Base-by-base conservation (phyloP, 2,329 filamentous ascomycete genomes). In the Claviceps capensis region DNA sequence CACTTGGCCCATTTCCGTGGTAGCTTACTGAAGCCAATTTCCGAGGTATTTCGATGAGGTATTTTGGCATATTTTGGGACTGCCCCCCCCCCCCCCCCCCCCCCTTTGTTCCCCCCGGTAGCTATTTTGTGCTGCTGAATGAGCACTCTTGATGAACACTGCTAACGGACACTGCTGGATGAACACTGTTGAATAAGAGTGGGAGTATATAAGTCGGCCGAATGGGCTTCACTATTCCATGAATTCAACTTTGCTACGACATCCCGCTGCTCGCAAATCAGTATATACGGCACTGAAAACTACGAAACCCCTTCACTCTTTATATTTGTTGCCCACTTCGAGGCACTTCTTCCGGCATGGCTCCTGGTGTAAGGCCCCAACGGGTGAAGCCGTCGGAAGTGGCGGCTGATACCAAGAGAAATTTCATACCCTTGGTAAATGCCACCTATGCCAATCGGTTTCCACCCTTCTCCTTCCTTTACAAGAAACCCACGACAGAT, bases 391-490 rank as follows among this genome's bases (percentile, higher is more conserved):
- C 67, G 36, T 67, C 82, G 42, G 83, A 88, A 57, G 79, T 88
- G 51, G 85, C 85, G 51, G 77, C 80, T 26, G 83, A 87, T 63
- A 84, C 83, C n/a, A 86, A 86, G 66, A 77, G 74, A 59, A 75
- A 76, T 53, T 85, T 82, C 62, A 82, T 87, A 57, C 83, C 84
- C 16, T 70, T 77, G 56, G 79, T 87, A 59, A 76, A 73, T 60
- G 70, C 73, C 38, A 71, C 77, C 61, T 81, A 76, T 66, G 72
- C 68, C 53, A 69, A 72, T 52, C 66, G 67, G 60, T 85, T 71
- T 72, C 74, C 73, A 16, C 74, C 74, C 4, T 75, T 72, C 57
- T 87, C 83, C 3, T 76, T 78, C 59, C 71, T 84, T 43, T 78
- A 79, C 62, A 63, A 72, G 62, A 68, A 76, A 58, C 69, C 74